Evolutionary conservation across 352 stramenopile species (phyloP), one percentile per base, ranked within the genome.

Genomic region (Lagenidium sp.): DNA sequence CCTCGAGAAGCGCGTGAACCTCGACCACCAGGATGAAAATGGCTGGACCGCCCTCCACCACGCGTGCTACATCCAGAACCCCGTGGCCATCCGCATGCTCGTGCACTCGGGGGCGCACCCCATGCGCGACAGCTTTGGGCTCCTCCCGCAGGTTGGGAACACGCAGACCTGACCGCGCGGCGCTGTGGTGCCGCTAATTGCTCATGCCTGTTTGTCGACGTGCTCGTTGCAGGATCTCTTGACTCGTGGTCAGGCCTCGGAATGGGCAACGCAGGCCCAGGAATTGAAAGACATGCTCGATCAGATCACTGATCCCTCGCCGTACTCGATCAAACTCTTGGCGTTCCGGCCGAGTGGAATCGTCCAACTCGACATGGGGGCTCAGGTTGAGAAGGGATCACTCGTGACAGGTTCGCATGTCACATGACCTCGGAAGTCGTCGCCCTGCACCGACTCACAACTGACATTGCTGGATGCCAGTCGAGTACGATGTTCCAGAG

Each of bases 1-100:
- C 31, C 60, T 93, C 31, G 57, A 80, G 37, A 67, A 71, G 25
- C 58, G 77, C 28, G 78, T 83, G 16, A 87, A 93, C 37, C 49
- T 93, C 30, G 65, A 89, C 54, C 81, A 93, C 39, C 68, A 68
- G 28, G 81, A 93, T 32, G 81, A 93, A 41, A 86, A 90, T 41
- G 71, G 76, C 15, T 88, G 81, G 78, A 91, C 81, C 10, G 78
- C 78, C 29, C 54, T 93, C 20, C 81, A 93, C 32, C 64, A 91
- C 41, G 78, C 76, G 36, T 91, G 81, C 58, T 85, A 73, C 31
- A 68, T 80, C 44, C 76, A 88, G 53, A 88, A 82, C 44, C 53
- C 74, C 2, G 57, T 80, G 11, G 76, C 78, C 4, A 76, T 89
- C 21, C 69, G 66, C 24, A 85, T 87, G 65, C 65, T 93, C 8